phyloP scores from a whole-genome alignment of 495 filamentous ascomycete species.

The Aspergillus haitiensis region DNA sequence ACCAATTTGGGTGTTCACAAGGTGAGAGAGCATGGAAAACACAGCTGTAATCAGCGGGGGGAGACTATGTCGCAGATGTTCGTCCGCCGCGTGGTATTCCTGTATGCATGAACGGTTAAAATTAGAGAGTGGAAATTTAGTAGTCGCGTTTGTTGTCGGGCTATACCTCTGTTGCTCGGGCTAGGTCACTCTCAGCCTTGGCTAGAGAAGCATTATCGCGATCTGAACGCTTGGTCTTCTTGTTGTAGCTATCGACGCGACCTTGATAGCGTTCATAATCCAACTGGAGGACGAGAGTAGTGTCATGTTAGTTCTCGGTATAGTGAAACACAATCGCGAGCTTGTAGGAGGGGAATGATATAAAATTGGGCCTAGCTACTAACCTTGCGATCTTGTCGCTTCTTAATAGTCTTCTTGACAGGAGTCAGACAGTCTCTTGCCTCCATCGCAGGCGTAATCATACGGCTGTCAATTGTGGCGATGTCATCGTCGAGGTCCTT shows the following conservation, averaged over 20 bases:
- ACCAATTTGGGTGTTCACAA: constrained; percentile 71
- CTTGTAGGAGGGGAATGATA: not conserved
- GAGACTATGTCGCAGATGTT: constrained; percentile 71
- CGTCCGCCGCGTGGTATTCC: constrained; percentile 82
- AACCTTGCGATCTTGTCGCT: constrained; percentile 81
- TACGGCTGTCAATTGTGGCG: constrained; percentile 65
- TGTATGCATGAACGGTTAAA: constrained; percentile 32
- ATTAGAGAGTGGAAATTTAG: not conserved
- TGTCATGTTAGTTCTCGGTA: constrained; percentile 1
- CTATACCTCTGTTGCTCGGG: constrained; percentile 63
- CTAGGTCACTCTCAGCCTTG: constrained; percentile 78
- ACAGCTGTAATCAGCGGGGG: constrained; percentile 73
- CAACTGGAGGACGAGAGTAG: constrained; percentile 36
- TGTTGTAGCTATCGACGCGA: constrained; percentile 66
- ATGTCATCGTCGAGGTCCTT: constrained; percentile 75
- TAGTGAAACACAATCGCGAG: too few species aligned
- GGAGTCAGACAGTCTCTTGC: constrained; percentile 71
- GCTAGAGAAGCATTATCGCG: constrained; percentile 74
- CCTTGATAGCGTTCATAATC: constrained; percentile 84
- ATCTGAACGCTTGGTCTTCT: constrained; percentile 70
- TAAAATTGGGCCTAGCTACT: not conserved
- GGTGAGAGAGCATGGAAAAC: constrained; percentile 75
- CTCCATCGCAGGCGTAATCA: constrained; percentile 70
- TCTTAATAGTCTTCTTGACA: constrained; percentile 89
- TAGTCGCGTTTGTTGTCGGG: not conserved